phyloP scores from a whole-genome alignment of 768 basidiomycete genomes.

The Pleurotus salmoneostramineus region DNA sequence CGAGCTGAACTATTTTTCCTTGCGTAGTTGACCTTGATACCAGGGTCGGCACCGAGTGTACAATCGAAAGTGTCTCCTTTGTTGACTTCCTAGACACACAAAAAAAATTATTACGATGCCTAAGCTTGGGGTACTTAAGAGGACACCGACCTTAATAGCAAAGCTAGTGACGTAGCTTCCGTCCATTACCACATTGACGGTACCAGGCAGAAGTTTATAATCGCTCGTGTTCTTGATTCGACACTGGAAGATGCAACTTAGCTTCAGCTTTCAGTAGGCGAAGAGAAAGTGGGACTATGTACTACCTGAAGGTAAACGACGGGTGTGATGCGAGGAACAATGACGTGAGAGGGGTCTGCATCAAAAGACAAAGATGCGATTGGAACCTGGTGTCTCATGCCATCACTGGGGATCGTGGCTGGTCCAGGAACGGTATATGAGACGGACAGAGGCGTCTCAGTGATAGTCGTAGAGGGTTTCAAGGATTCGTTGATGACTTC shows the following conservation, averaged over 20 bases:
- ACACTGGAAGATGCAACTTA: constrained; percentile 24
- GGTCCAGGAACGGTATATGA: constrained; percentile 47
- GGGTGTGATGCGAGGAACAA: constrained; percentile 45
- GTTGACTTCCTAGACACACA: constrained; percentile 51
- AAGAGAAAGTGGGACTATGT: constrained; percentile 17
- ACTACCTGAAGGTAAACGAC: constrained; percentile 35
- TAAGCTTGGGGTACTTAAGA: too few species aligned
- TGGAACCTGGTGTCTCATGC: constrained; percentile 48
- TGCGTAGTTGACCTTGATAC: constrained; percentile 40
- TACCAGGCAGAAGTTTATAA: constrained; percentile 51
- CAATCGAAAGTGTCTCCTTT: constrained; percentile 49
- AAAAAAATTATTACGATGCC: too few species aligned
- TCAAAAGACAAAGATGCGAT: constrained; percentile 47
- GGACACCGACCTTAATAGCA: constrained; percentile 40
- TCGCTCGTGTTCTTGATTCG: constrained; percentile 55
- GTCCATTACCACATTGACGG: constrained; percentile 52
- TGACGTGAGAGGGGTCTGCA: constrained; percentile 40
- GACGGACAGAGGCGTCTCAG: constrained; percentile 48
- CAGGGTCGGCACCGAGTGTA: constrained; percentile 46
- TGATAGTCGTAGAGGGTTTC: constrained; percentile 40
- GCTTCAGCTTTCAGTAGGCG: constrained; percentile 31
- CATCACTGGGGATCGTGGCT: constrained; percentile 52
- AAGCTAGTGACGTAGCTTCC: constrained; percentile 50
- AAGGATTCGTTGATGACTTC: constrained; percentile 14
- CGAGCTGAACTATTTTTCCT: constrained; percentile 33